Conservation (phyloP, 306 rosid genomes). For the Neltuma alba region DNA sequence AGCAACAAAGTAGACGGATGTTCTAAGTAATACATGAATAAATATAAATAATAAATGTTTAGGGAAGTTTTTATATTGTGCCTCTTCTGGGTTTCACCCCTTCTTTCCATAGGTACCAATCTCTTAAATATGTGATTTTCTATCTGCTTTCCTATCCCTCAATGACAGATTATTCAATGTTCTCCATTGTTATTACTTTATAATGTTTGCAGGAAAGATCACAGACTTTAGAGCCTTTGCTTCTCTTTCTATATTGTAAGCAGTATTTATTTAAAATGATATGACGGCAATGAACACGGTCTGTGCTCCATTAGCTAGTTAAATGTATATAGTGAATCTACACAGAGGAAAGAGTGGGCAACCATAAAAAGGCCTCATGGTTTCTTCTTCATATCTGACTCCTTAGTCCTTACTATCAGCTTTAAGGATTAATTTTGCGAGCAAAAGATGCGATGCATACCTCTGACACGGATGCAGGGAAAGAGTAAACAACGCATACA, state of each 20-base stretch:
- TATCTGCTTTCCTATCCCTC: not conserved
- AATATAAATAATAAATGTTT: not conserved
- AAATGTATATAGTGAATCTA: not conserved
- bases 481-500: conserved; percentile 1
- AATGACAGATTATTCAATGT: not conserved
- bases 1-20: not conserved
- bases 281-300: not conserved
- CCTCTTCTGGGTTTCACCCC: not conserved
- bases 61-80: not conserved
- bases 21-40: not conserved
- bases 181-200: not conserved
- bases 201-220: not conserved
- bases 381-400: not conserved
- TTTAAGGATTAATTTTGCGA: not conserved
- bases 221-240: not conserved
- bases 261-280: not conserved
- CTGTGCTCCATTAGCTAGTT: no score
- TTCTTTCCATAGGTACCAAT: not conserved
- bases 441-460: not conserved
- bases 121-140: not conserved
- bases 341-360: not conserved
- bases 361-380: not conserved
- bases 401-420: not conserved
- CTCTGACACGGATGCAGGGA: not conserved
- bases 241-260: not conserved